Percentiles rank a stretch among this genome's conserved stretches.
These are phyloP conservation scores for Cryphonectria parasitica DNA, from an alignment of 2,329 filamentous ascomycete genomes.

Conservation along the genomic window DNA sequence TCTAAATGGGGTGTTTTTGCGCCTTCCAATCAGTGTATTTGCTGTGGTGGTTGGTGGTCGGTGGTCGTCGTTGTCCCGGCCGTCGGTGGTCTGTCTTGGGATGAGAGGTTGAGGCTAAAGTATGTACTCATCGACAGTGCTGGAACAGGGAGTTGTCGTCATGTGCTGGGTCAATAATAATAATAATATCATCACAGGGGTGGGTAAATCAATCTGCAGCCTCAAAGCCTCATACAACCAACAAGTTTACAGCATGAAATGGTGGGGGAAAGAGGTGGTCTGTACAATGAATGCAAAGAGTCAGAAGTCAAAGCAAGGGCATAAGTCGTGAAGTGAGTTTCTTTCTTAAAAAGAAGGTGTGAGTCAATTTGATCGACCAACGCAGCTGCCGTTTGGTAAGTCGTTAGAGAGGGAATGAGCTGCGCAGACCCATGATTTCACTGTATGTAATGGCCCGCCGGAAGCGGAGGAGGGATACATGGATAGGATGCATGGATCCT, in stretches of 20 bases:
- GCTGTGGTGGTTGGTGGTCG: background rate
- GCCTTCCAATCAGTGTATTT: background rate
- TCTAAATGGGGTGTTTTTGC: constrained; percentile 2
- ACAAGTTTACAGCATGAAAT: background rate
- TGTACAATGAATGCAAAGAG: background rate
- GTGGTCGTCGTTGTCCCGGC: background rate
- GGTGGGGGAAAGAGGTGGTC: no score
- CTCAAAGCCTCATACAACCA: background rate
- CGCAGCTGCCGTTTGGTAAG: constrained; percentile 2
- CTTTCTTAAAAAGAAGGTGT: background rate
- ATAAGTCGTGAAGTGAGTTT: background rate
- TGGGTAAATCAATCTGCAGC: background rate
- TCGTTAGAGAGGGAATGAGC: constrained; percentile 1
- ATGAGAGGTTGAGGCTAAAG: background rate
- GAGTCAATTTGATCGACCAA: background rate
- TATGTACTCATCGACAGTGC: background rate
- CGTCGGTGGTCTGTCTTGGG: background rate
- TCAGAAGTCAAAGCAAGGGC: background rate
- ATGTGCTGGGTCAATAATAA: background rate
- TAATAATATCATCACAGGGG: background rate
- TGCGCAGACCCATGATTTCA: background rate
- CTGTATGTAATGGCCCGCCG: background rate
- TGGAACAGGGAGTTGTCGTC: background rate
- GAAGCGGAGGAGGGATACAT: background rate
- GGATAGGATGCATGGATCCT: background rate